Evolutionary conservation across 1,139 yeast genomes (phyloP), one percentile per base, ranked within the genome.

Genomic region (Kodamaea derodonti): DNA sequence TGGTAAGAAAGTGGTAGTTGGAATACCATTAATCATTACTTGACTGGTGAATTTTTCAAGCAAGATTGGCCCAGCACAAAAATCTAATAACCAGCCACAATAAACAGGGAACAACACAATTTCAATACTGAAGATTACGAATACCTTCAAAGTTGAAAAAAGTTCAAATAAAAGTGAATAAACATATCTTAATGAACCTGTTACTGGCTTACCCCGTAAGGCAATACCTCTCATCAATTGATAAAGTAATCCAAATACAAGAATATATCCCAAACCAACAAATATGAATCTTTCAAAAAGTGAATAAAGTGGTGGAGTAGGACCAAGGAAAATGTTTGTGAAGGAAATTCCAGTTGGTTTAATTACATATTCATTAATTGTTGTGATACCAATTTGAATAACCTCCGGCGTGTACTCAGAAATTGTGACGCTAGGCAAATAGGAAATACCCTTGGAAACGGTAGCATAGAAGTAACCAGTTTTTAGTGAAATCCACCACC

Each of bases 91-190:
- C 48, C 78, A 61, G 1, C 98, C 99, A 52, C 97, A 88, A 47
- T 80, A 80, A 1, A 85, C 70, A 0, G 99, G 98, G 62, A 92
- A 92, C 6, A 83, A 66, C 16, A 85, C 71, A 33, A 90, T 70
- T 54, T 92, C 99, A 39, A 87, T 75, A 5, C 82, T 75, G 52
- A 90, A 84, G 12, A 92, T 73, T 6, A 74, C 51, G 40, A 85
- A 76, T 7, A 90, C 95, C 55, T 90, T 90, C 14, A 82, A 53
- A 2, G 95, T 80, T 23, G 62, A 53, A 14, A 57, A 48, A 4
- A 80, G 44, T 41, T 79, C 84, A 47, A 80, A 76, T 16, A 81
- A 51, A 1, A 70, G 44, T 34, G 72, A 68, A 49, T 75, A 82
- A 1, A 74, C 37, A 18, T 61, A 58, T 43, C 90, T 69, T 30